Evolutionary conservation across 495 filamentous ascomycete genomes (phyloP).

Genomic region (Penicillium egyptiacum): DNA sequence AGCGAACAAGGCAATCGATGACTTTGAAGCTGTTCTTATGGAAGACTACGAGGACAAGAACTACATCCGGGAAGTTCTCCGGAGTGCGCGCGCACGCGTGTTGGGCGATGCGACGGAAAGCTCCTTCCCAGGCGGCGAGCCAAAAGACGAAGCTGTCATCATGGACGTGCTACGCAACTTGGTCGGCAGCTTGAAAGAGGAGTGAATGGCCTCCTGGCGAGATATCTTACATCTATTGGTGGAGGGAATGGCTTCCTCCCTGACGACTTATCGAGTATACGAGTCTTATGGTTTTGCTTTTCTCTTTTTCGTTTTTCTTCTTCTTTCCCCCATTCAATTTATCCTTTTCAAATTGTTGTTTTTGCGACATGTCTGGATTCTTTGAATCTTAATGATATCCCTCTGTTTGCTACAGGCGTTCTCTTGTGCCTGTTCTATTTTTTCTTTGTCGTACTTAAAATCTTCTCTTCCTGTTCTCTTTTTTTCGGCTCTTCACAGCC

Average conservation of each 20-base stretch:
- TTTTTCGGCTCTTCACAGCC: neutral
- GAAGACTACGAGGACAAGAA: slow-evolving; percentile 53
- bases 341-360: slow-evolving; percentile 2
- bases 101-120: slow-evolving; percentile 44
- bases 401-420: slow-evolving; percentile 29
- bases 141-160: slow-evolving; percentile 49
- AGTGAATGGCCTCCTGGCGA: slow-evolving; percentile 17
- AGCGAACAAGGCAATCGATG: slow-evolving; percentile 51
- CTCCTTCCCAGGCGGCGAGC: slow-evolving; percentile 50
- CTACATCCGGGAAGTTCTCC: slow-evolving; percentile 52
- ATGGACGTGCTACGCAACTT: slow-evolving; percentile 44
- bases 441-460: neutral
- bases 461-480: slow-evolving; percentile 1
- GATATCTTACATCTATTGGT: neutral
- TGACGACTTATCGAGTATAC: slow-evolving; percentile 37
- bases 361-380: slow-evolving; percentile 21
- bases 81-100: slow-evolving; percentile 48
- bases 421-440: slow-evolving; percentile 14
- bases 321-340: neutral
- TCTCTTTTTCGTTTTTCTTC: slow-evolving; percentile 16
- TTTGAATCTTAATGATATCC: slow-evolving; percentile 37
- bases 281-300: slow-evolving; percentile 30
- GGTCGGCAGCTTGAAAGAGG: slow-evolving; percentile 44
- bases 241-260: slow-evolving; percentile 11
- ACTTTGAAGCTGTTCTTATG: slow-evolving; percentile 50